Conservation (phyloP, 371 early-diverging fungal species). For the Mucor lusitanicus region DNA sequence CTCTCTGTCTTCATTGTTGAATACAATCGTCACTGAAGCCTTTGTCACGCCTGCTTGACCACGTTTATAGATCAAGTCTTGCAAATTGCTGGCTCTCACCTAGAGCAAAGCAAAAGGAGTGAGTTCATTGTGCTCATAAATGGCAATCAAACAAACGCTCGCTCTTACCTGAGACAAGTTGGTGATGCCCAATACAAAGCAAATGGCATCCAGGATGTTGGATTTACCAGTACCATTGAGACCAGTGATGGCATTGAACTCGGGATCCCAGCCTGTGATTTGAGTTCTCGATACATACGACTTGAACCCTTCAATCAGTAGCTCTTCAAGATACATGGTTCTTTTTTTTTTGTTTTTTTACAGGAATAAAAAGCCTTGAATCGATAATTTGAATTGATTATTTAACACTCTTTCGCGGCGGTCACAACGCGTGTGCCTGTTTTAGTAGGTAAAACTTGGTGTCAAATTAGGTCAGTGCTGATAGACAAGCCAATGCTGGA, state of each 20-base stretch:
- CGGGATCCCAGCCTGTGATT: conserved; percentile 94
- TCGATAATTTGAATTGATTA: background rate
- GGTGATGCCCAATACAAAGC: conserved; percentile 98
- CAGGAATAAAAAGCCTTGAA: no score
- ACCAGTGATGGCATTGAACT: conserved; percentile 99
- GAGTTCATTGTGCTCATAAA: conserved; percentile 89
- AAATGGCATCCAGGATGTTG: conserved; percentile 99
- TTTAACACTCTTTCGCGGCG: background rate
- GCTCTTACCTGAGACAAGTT: conserved; percentile 75
- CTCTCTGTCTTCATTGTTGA: conserved; percentile 88
- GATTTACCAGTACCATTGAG: conserved; percentile 99
- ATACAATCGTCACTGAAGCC: conserved; percentile 96
- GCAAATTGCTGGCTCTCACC: conserved; percentile 93
- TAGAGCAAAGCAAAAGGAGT: conserved; percentile 62
- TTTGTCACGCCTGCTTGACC: conserved; percentile 97
- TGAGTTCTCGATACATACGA: conserved; percentile 95
- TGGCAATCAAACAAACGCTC: conserved; percentile 89
- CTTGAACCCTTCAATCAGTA: conserved; percentile 98
- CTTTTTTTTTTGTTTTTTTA: no score
- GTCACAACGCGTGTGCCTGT: conserved; percentile 2
- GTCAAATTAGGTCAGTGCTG: no score
- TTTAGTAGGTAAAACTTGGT: background rate
- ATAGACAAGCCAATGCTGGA: no score
- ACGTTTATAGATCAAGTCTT: conserved; percentile 97
- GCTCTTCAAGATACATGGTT: conserved; percentile 90